Evolutionary conservation across 306 rosid genomes (phyloP), one percentile per base, ranked within the genome.

Genomic region (Cicer yamashitae): DNA sequence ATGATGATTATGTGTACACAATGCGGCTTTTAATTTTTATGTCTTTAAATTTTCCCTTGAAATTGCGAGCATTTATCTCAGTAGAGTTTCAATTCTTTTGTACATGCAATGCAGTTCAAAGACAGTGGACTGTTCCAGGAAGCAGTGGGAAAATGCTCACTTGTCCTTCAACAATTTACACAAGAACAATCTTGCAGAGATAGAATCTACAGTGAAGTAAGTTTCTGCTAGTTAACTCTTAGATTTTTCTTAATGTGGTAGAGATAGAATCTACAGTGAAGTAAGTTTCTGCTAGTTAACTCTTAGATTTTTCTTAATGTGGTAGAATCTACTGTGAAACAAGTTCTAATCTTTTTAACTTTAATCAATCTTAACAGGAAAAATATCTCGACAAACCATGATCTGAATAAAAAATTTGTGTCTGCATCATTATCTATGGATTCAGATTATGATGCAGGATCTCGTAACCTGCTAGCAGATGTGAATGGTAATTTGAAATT

Each of bases 61-160:
- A 63, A 75, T 14, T 62, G 22, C 71, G 10, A 43, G 48, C 72
- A 45, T 25, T 34, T 50, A 9, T 68, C 8, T 34, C 13, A 38
- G 10, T 37, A 40, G 8, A 78, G 58, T 37, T n/a, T n/a, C n/a
- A n/a, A n/a, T n/a, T 25, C n/a, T 40, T 59, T 58, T 67, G 61
- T 47, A 15, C 43, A 62, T 82, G 78, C 18, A 71, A 7, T 84
- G 89, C 91, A 94, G 98, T 88, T 86, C 90, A 71, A 86, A 81
- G 84, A 79, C 85, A 51, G 89, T 85, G 82, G 79, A 81, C 52
- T 64, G 44, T 60, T 87, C 92, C 54, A 54, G 77, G 70, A 79
- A 75, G 75, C 96, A 84, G 67, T 94, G 98, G 98, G 88, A 84
- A 84, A 87, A 79, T 77, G 75, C 86, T 2, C 82, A 83, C 45